phyloP scores from a whole-genome alignment of 345 rosid genomes.

The Carallia brachiata region DNA sequence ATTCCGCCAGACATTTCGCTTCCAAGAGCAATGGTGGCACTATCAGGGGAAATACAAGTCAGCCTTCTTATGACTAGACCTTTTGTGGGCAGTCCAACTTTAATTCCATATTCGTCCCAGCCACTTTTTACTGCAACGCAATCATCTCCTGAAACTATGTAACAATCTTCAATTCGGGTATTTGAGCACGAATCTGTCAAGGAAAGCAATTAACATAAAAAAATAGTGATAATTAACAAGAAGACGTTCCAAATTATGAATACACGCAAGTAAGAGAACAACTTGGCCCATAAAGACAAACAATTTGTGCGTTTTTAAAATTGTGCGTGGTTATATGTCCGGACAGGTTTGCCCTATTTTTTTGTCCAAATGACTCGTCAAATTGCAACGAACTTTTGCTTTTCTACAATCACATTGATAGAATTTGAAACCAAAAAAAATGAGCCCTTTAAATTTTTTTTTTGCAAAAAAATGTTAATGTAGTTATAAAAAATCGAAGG shows the following conservation, averaged over 20 bases:
- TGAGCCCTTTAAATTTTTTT: too few species aligned
- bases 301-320: too few species aligned
- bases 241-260: not conserved
- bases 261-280: not conserved
- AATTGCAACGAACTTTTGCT: too few species aligned
- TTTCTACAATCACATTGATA: too few species aligned
- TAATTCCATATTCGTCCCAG: conserved; percentile 70
- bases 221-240: not conserved
- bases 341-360: too few species aligned
- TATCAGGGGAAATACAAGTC: conserved; percentile 74
- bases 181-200: conserved; percentile 78
- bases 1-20: conserved; percentile 93
- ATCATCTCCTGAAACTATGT: conserved; percentile 74
- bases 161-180: conserved; percentile 54
- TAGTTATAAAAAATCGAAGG: too few species aligned
- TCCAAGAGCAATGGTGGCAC: conserved; percentile 78
- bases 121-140: conserved; percentile 85
- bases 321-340: too few species aligned
- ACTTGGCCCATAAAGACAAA: too few species aligned
- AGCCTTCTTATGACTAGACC: conserved; percentile 54
- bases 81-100: conserved; percentile 49
- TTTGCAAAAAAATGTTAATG: too few species aligned
- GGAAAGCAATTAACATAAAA: not conserved
- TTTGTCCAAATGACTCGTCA: too few species aligned
- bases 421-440: too few species aligned